A percentile compares a stretch with the other conserved stretches of the same genome.
Evolutionary conservation across 1,284 basidiomycete species (phyloP).

Genomic region (Cutaneotrichosporon daszewskae): DNA sequence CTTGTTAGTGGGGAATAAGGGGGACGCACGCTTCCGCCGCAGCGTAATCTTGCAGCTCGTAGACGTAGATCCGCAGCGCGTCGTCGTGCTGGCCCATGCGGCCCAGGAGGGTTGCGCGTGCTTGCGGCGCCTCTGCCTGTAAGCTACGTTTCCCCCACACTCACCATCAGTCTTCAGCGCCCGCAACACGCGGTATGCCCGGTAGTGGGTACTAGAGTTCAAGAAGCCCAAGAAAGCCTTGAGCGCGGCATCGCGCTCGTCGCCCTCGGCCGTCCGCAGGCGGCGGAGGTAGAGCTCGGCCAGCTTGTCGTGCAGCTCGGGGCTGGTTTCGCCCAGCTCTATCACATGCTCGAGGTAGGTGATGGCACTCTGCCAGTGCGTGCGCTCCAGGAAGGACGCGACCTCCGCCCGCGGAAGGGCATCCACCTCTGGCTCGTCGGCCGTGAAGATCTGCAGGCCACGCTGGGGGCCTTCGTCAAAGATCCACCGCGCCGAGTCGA

Average conservation of each 20-base stretch:
- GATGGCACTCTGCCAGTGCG: conserved; percentile 63
- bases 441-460: conserved; percentile 86
- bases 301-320: conserved; percentile 77
- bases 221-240: conserved; percentile 64
- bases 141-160: conserved; percentile 11
- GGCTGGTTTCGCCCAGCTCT: conserved; percentile 62
- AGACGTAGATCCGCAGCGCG: conserved; percentile 87
- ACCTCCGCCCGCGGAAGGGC: conserved; percentile 67
- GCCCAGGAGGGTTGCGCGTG: conserved; percentile 82
- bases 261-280: conserved; percentile 51
- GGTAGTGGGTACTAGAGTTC: conserved; percentile 64
- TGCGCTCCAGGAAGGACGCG: conserved; percentile 67
- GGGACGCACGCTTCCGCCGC: conserved; percentile 94
- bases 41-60: conserved; percentile 68
- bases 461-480: conserved; percentile 66
- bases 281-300: conserved; percentile 68
- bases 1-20: too few relatives aligned
- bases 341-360: conserved; percentile 86
- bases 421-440: conserved; percentile 73
- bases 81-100: conserved; percentile 84
- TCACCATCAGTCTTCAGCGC: conserved; percentile 67
- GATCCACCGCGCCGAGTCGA: conserved; percentile 76
- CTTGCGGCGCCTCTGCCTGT: conserved; percentile 69
- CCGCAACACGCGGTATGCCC: conserved; percentile 71
- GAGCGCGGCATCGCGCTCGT: conserved; percentile 46